Percentiles rank a stretch among this genome's conserved stretches.
Evolutionary conservation across 2,329 filamentous ascomycete species (phyloP).

Genomic region (Sporothrix dimorphospora): DNA sequence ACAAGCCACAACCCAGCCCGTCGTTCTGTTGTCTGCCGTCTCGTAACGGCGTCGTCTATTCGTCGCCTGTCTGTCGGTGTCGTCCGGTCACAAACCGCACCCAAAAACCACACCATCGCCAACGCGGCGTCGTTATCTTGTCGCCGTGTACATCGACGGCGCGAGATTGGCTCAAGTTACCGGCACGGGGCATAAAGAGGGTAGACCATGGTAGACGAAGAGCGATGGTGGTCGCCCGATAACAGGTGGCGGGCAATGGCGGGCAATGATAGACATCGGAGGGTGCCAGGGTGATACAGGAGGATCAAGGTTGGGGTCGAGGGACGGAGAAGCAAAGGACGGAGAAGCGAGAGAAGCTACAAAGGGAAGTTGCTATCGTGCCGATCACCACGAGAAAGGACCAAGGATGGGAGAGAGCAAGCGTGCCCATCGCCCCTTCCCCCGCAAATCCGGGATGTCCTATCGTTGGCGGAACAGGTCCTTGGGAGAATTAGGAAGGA

Average conservation of each 20-base stretch:
- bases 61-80: no score
- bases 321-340: not conserved
- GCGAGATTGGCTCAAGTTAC: conserved; percentile 17
- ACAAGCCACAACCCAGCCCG: not conserved
- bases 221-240: not conserved
- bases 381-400: not conserved
- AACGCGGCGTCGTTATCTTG: not conserved
- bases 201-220: not conserved
- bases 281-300: not conserved
- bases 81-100: not conserved
- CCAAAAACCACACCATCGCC: not conserved
- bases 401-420: not conserved
- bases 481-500: conserved; percentile 6
- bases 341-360: not conserved
- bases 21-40: not conserved
- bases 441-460: not conserved
- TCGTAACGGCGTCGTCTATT: not conserved
- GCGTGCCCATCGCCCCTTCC: conserved; percentile 1
- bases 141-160: not conserved
- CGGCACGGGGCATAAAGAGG: not conserved
- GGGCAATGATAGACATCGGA: not conserved
- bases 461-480: not conserved
- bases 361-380: conserved; percentile 8
- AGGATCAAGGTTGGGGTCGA: not conserved
- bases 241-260: not conserved